Evolutionary conservation across 257 asterid species (phyloP).

Genomic region (Scutellaria minor): DNA sequence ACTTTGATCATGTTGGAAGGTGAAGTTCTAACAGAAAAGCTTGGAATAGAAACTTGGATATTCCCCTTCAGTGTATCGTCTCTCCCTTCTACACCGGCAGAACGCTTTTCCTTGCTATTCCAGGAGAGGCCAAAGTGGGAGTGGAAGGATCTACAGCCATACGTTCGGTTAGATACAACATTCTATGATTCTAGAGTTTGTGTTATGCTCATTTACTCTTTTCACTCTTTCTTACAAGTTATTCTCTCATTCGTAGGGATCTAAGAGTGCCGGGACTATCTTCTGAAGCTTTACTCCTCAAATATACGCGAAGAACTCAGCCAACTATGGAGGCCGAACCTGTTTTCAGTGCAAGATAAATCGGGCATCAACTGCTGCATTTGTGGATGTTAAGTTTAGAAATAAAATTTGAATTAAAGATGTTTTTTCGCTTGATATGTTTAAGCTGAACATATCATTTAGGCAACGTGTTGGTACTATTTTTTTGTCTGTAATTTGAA

Average conservation of each 20-base stretch:
- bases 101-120: constrained; percentile 68
- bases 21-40: constrained; percentile 75
- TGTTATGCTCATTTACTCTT: constrained; percentile 16
- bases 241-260: constrained; percentile 58
- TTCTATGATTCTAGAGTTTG: neutral
- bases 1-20: constrained; percentile 84
- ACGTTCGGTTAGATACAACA: constrained; percentile 58
- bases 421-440: constrained; percentile 1
- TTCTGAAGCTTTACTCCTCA: constrained; percentile 84
- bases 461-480: neutral
- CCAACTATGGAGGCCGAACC: constrained; percentile 77
- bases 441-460: neutral
- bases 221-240: neutral
- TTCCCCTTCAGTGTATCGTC: constrained; percentile 69
- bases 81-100: constrained; percentile 76
- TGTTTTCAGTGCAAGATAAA: constrained; percentile 76
- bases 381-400: constrained; percentile 4
- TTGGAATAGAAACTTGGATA: constrained; percentile 75
- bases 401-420: neutral
- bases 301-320: constrained; percentile 82
- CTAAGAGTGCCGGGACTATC: constrained; percentile 89
- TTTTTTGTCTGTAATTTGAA: neutral
- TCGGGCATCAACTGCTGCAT: too few relatives aligned
- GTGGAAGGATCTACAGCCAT: constrained; percentile 89
- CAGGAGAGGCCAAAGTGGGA: constrained; percentile 81